Conservation (phyloP, 106 monocot genomes). For the Hemerocallis citrina region DNA sequence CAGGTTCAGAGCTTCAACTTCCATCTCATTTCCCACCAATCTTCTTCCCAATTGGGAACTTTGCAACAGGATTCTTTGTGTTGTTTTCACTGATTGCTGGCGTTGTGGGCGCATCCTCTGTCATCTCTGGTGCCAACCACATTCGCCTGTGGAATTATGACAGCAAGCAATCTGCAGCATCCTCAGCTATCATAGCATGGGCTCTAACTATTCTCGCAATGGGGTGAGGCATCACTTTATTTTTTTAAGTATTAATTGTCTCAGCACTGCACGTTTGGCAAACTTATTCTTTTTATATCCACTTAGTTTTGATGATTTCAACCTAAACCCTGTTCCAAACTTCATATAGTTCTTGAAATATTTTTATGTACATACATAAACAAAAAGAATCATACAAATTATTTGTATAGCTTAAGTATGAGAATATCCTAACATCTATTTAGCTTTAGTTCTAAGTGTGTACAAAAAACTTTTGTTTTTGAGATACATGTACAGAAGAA, state of each 20-base stretch:
- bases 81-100: slow-evolving; percentile 66
- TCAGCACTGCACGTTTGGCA: no score
- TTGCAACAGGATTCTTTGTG: slow-evolving; percentile 82
- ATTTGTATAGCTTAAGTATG: no score
- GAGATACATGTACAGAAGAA: no score
- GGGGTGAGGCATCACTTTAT: slow-evolving; percentile 40
- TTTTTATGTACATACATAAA: background rate
- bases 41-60: slow-evolving; percentile 79
- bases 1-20: slow-evolving; percentile 53
- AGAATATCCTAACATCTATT: no score
- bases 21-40: slow-evolving; percentile 68
- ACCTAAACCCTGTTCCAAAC: no score
- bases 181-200: slow-evolving; percentile 64
- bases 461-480: no score
- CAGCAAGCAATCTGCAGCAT: slow-evolving; percentile 48
- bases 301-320: background rate
- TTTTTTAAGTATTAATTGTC: background rate
- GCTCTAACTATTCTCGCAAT: slow-evolving; percentile 67
- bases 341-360: background rate
- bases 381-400: background rate
- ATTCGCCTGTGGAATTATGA: slow-evolving; percentile 56
- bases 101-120: slow-evolving; percentile 56
- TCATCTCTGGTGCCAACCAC: slow-evolving; percentile 52
- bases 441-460: no score
- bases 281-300: background rate